Evolutionary conservation across 2,329 filamentous ascomycete species (phyloP).

Genomic region (Elsinoe batatas): DNA sequence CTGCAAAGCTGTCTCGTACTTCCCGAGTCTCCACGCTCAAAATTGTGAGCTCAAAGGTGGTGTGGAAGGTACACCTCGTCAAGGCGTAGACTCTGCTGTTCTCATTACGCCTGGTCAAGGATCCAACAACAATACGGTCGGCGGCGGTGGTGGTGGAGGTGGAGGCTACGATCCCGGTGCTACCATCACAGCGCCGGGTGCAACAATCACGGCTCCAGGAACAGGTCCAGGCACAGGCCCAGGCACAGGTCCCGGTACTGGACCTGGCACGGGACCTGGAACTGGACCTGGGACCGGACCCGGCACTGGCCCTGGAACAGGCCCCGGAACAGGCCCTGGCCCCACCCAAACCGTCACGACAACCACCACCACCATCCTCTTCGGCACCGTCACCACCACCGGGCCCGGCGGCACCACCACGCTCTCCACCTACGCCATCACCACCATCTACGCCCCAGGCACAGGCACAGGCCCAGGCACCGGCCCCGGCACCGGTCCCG

Average conservation of each 20-base stretch:
- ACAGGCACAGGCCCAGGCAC: constrained; percentile 15
- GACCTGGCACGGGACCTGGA: constrained; percentile 11
- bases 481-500: constrained; percentile 16
- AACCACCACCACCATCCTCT: constrained; percentile 19
- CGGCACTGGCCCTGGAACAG: constrained; percentile 14
- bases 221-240: constrained; percentile 16
- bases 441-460: constrained; percentile 19
- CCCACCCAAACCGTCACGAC: constrained; percentile 12
- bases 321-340: constrained; percentile 12
- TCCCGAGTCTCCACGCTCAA: constrained; percentile 8
- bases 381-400: constrained; percentile 15
- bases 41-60: constrained; percentile 23
- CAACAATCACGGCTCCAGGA: constrained; percentile 1
- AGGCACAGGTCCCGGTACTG: constrained; percentile 11
- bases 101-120: constrained; percentile 17
- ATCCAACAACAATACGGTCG: constrained; percentile 16
- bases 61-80: constrained; percentile 10
- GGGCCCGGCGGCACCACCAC: constrained; percentile 16
- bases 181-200: background rate
- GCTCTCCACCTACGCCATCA: constrained; percentile 20
- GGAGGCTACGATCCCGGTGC: constrained; percentile 19
- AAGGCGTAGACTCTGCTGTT: constrained; percentile 16
- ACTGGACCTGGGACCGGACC: constrained; percentile 15
- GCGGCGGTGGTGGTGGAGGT: constrained; percentile 11
- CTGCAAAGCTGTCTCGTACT: constrained; percentile 23